Percentiles rank a stretch among this genome's conserved stretches.
phyloP scores from a whole-genome alignment of 495 filamentous ascomycete species.

The Hypomontagnella monticulosa region DNA sequence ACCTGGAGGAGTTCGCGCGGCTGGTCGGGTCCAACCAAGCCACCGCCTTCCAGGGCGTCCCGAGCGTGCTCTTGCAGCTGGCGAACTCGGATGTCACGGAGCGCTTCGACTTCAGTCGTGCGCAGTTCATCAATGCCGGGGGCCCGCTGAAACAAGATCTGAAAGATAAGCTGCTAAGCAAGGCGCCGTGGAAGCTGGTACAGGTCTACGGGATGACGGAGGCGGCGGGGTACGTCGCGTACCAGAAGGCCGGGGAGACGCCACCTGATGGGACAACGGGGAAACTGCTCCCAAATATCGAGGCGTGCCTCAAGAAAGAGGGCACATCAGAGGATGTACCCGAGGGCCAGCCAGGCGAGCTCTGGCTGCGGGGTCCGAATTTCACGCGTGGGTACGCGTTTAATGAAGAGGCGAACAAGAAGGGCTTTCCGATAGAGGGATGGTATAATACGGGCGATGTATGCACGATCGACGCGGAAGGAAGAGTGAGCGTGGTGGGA shows the following conservation, averaged over 20 bases:
- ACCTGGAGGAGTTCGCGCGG: slow-evolving; percentile 33
- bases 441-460: slow-evolving; percentile 76
- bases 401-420: slow-evolving; percentile 63
- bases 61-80: slow-evolving; percentile 41
- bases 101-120: slow-evolving; percentile 37
- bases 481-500: slow-evolving; percentile 70
- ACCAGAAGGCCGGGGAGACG: slow-evolving; percentile 30
- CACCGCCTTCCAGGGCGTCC: slow-evolving; percentile 41
- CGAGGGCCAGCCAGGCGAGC: slow-evolving; percentile 67
- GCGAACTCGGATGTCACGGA: slow-evolving; percentile 33
- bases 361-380: slow-evolving; percentile 72
- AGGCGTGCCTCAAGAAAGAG: slow-evolving; percentile 40
- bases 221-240: slow-evolving; percentile 44
- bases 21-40: slow-evolving; percentile 37
- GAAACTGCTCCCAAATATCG: slow-evolving; percentile 35
- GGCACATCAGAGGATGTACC: slow-evolving; percentile 58
- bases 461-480: slow-evolving; percentile 64
- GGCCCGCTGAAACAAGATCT: slow-evolving; percentile 33
- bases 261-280: slow-evolving; percentile 36
- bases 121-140: slow-evolving; percentile 39
- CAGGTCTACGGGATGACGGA: slow-evolving; percentile 47
- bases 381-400: slow-evolving; percentile 73
- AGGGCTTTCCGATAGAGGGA: slow-evolving; percentile 66
- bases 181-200: slow-evolving; percentile 37
- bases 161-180: slow-evolving; percentile 20